Base-by-base conservation (phyloP, 257 asterid genomes). In the Ocimum tenuiflorum region DNA sequence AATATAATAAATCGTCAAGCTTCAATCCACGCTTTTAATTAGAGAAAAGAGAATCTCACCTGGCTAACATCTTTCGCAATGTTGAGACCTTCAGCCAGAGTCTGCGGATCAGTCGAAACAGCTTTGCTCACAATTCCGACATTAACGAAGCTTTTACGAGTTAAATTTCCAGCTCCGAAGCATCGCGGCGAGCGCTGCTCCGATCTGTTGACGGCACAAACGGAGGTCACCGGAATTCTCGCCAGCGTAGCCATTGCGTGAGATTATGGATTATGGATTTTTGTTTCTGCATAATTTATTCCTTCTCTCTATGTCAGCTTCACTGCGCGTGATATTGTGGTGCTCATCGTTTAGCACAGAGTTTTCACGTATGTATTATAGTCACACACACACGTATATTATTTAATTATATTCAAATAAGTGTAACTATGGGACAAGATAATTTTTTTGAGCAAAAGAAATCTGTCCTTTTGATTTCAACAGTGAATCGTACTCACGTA, bases 11-110 rank as follows among this genome's bases (percentile, higher is more conserved):
- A 1, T 27, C 31, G 3, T 1, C 31, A 27, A 27, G 3, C 31
- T 4, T 27, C 31, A 27, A 27, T 27, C 31, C 31, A 27, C 31
- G 31, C 59, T 46, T 46, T 24, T 18, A 27, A 8, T 8, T n/a
- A 20, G 20, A 49, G 61, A 24, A 42, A 31, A 66, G 7, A 50
- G 35, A 45, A 29, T 36, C 48, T 45, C 20, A 86, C 96, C 95
- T 89, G 88, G 50, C 85, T 79, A 17, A 89, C 92, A 83, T 89
- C 95, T 14, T 85, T 86, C 19, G 92, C 96, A 53, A 89, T 89
- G 74, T 83, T 89, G 65, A 89, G 91, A 14, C 94, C 96, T 75
- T 81, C 85, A 43, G 81, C 70, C 19, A 72, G 80, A 17, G 82
- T 72, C 53, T 75, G 68, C 11, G 76, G 73, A 59, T 73, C 74